A percentile compares a stretch with the other conserved stretches of the same genome.
Conservation (phyloP, 495 filamentous ascomycete genomes). For the Penicillium ucsense region DNA sequence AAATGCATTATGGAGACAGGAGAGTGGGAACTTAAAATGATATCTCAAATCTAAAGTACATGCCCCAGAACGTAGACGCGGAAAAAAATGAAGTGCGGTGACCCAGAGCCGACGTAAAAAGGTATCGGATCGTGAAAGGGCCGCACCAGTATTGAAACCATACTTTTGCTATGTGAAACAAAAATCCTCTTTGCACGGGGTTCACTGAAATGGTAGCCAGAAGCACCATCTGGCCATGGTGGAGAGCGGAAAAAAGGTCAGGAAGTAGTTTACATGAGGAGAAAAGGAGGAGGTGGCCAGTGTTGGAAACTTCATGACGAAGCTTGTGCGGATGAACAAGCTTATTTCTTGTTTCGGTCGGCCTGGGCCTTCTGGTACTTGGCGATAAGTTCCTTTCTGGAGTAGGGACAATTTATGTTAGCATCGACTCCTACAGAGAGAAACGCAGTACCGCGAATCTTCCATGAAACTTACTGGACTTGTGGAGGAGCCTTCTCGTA, state of each 20-base stretch:
- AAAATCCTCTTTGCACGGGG: constrained; percentile 1
- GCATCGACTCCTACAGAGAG: neutral
- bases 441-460: no score
- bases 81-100: constrained; percentile 17
- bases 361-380: constrained; percentile 81
- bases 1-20: constrained; percentile 22
- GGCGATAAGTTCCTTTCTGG: constrained; percentile 75
- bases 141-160: constrained; percentile 1
- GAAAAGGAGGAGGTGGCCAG: constrained; percentile 3
- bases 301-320: constrained; percentile 3
- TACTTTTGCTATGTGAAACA: neutral
- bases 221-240: constrained; percentile 4
- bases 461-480: constrained; percentile 63
- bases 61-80: constrained; percentile 8
- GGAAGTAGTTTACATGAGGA: constrained; percentile 13
- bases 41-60: constrained; percentile 20
- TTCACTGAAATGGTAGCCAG: constrained; percentile 3
- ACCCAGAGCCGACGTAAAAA: constrained; percentile 8
- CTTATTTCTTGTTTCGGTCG: constrained; percentile 60
- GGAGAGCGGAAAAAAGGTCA: neutral
- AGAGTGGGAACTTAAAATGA: constrained; percentile 17
- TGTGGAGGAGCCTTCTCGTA: constrained; percentile 81
- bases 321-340: neutral
- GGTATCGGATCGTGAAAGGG: constrained; percentile 5
- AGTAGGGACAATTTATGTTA: constrained; percentile 7